These are phyloP conservation scores for Tricholoma matsutake DNA, from an alignment of 768 basidiomycete genomes.

Conservation along the genomic window DNA sequence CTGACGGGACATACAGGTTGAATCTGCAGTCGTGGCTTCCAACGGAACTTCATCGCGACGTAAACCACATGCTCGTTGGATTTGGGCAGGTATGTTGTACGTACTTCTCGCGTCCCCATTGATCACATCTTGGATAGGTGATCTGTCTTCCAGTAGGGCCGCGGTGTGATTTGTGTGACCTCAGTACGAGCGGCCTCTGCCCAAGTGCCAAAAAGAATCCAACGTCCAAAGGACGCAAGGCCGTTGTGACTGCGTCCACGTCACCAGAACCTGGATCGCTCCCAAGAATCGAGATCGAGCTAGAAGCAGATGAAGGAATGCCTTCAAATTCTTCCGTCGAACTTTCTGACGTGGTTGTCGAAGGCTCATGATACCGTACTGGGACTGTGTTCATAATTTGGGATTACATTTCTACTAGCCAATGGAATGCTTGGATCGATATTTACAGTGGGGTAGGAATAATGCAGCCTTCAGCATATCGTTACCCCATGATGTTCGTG, in stretches of 20 bases:
- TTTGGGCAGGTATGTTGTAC: conserved; percentile 70
- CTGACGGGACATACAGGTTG: conserved; percentile 37
- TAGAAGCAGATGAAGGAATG: conserved; percentile 26
- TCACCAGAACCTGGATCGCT: conserved; percentile 17
- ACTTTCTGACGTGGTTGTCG: too few species aligned
- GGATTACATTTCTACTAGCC: too few species aligned
- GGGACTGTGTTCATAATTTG: too few species aligned
- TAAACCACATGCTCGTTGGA: conserved; percentile 79
- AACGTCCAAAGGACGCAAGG: conserved; percentile 25
- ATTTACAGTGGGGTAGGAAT: too few species aligned
- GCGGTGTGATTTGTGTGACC: conserved; percentile 59
- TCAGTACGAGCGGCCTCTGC: conserved; percentile 55
- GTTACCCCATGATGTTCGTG: too few species aligned
- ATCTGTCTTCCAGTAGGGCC: conserved; percentile 67
- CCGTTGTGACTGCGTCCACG: conserved; percentile 9
- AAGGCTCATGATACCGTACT: too few species aligned
- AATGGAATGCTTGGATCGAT: too few species aligned
- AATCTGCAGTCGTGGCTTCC: conserved; percentile 87
- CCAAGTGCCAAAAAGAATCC: conserved; percentile 50
- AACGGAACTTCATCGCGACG: conserved; percentile 64
- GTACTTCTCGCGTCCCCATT: neutral
- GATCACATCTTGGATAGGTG: conserved; percentile 36
- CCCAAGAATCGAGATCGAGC: conserved; percentile 30
- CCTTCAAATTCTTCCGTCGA: neutral
- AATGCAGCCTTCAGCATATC: too few species aligned